These are phyloP conservation scores for Kazachstania africana DNA, from an alignment of 805 yeast genomes.

Conservation along the genomic window DNA sequence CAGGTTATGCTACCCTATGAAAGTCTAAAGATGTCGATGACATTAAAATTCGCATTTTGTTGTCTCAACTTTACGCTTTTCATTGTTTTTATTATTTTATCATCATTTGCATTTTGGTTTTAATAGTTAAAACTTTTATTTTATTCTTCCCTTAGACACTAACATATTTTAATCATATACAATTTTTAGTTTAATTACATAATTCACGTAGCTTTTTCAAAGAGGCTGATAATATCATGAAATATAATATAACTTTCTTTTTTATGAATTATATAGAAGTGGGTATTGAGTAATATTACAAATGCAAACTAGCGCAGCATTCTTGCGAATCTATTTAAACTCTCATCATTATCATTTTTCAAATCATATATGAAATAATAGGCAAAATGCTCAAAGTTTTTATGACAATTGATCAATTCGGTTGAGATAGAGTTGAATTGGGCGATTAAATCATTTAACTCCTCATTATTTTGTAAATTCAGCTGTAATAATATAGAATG, in stretches of 20 bases:
- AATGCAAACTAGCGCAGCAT: conserved; percentile 18
- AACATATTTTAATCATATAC: background rate
- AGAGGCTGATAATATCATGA: background rate
- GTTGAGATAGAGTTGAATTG: conserved; percentile 30
- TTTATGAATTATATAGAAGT: no score
- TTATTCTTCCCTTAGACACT: background rate
- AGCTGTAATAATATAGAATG: conserved; percentile 26
- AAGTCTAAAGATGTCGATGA: conserved; percentile 8
- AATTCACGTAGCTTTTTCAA: background rate
- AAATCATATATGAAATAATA: conserved; percentile 40
- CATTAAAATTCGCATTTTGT: background rate
- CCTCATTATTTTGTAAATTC: conserved; percentile 17
- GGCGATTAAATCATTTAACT: conserved; percentile 15
- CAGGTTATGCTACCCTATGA: conserved; percentile 19
- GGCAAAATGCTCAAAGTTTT: conserved; percentile 33
- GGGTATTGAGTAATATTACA: no score
- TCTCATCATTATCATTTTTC: conserved; percentile 38
- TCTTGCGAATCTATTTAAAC: conserved; percentile 37
- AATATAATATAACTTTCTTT: no score
- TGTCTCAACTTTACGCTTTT: no score
- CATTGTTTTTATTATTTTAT: no score
- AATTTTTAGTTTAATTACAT: background rate
- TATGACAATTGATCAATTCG: conserved; percentile 32
- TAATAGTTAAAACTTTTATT: background rate
- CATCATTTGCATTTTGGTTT: no score